phyloP scores from a whole-genome alignment of 805 yeast species.

The Cyberlindnera mississippiensis region DNA sequence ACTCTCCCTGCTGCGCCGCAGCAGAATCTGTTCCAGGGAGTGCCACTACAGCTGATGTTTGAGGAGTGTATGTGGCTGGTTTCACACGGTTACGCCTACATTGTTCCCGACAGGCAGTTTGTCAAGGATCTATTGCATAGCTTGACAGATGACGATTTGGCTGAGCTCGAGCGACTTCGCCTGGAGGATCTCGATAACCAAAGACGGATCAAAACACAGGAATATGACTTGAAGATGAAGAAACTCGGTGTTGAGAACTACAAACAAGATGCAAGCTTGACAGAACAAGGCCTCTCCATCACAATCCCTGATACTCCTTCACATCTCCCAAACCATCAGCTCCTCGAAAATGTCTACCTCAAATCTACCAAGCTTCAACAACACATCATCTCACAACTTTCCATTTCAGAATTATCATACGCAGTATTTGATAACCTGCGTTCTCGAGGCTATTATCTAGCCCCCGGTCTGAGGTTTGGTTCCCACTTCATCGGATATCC shows the following conservation, averaged over 20 bases:
- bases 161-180: conserved; percentile 10
- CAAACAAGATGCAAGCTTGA: conserved; percentile 8
- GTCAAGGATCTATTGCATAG: conserved; percentile 18
- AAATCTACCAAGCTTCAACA: conserved; percentile 16
- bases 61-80: conserved; percentile 75
- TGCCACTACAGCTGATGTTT: conserved; percentile 69
- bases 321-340: conserved; percentile 12
- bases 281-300: conserved; percentile 17
- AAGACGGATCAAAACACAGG: conserved; percentile 4
- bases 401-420: conserved; percentile 5
- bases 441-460: conserved; percentile 45
- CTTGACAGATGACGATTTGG: conserved; percentile 16
- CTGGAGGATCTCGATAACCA: conserved; percentile 10
- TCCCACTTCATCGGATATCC: conserved; percentile 88
- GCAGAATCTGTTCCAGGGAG: conserved; percentile 81
- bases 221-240: conserved; percentile 7
- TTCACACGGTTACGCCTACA: conserved; percentile 35
- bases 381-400: conserved; percentile 2
- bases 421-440: conserved; percentile 14
- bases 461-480: conserved; percentile 92
- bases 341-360: conserved; percentile 13
- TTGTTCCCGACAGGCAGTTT: conserved; percentile 40
- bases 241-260: conserved; percentile 1
- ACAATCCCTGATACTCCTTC: conserved; percentile 20
- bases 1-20: conserved; percentile 90